Base-by-base conservation (phyloP, 2,329 filamentous ascomycete genomes). In the Penicillium sp. region DNA sequence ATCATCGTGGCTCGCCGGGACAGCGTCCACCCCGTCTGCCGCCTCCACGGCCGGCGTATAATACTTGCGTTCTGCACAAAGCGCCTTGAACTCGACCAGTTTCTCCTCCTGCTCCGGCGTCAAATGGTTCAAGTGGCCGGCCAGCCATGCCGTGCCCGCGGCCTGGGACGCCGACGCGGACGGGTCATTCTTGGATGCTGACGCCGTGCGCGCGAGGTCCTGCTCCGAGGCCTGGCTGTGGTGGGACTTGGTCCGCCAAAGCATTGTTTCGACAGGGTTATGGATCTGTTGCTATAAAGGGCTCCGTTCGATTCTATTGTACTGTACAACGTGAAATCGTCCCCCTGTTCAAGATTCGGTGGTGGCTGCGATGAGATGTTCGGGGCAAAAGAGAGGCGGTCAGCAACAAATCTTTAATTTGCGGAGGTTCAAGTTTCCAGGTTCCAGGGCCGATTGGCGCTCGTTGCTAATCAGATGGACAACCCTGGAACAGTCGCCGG, bases 121-220 rank as follows among this genome's bases (percentile, higher is more conserved):
- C 61, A 97, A 82, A 76, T 94, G 89, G 51, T 91, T 89, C 48
- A 94, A 80, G 74, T 96, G 92, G n/a, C 91, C 92, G 10, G 72
- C 71, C 39, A 77, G 66, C 74, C 75, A 77, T 38, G 67, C 74
- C 11, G 70, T 74, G 22, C 75, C 71, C 6, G 73, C 65, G 15
- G 75, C 75, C 57, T 75, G 72, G 45, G 67, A 69, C 25, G 74
- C 75, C 22, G 75, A 75, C 14, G 72, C 74, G 51, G 67, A 65
- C 49, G 71, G 64, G 62, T 76, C 75, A 64, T 76, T 76, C 53
- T 75, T 71, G 2, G 67, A 68, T 12, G 70, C 68, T 37, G 71
- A 71, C 45, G 66, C 62, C 38, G 69, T 69, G 50, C 68, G 68
- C 54, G 71, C 57, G 28, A 69, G 57, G 42, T 70, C 68, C 61